These are phyloP conservation scores for Erigeron philadelphicus DNA, from an alignment of 140 eudicot species.

Conservation along the genomic window DNA sequence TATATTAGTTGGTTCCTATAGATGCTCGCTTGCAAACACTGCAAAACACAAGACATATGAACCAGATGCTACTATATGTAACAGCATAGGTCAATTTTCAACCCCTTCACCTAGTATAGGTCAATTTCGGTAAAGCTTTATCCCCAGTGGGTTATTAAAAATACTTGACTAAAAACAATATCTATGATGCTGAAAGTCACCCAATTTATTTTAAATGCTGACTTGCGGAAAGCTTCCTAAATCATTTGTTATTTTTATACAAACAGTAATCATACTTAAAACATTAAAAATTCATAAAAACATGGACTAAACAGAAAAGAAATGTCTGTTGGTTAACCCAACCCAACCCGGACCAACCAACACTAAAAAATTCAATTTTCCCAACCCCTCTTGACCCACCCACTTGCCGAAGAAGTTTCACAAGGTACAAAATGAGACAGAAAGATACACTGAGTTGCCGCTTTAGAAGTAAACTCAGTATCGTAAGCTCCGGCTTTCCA, in stretches of 20 bases:
- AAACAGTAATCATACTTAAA: background rate
- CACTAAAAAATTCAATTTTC: background rate
- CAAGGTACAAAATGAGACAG: background rate
- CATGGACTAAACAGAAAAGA: background rate
- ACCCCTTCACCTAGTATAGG: no score
- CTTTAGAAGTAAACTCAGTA: slow-evolving; percentile 28
- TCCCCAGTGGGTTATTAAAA: no score
- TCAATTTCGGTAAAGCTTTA: no score
- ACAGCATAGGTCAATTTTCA: no score
- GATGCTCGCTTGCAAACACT: background rate
- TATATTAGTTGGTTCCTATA: background rate
- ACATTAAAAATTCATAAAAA: background rate
- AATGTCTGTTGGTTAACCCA: background rate
- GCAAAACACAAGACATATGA: background rate
- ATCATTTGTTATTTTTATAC: background rate
- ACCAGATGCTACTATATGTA: no score
- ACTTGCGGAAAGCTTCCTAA: background rate
- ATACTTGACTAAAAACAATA: no score
- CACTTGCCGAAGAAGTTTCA: slow-evolving; percentile 9
- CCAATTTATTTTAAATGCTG: background rate
- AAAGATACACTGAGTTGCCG: slow-evolving; percentile 36
- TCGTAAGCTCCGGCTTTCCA: slow-evolving; percentile 83
- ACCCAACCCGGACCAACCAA: background rate
- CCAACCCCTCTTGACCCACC: background rate
- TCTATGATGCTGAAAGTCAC: background rate